Conservation (phyloP, 441 rosid species). For the Erodium texanum region DNA sequence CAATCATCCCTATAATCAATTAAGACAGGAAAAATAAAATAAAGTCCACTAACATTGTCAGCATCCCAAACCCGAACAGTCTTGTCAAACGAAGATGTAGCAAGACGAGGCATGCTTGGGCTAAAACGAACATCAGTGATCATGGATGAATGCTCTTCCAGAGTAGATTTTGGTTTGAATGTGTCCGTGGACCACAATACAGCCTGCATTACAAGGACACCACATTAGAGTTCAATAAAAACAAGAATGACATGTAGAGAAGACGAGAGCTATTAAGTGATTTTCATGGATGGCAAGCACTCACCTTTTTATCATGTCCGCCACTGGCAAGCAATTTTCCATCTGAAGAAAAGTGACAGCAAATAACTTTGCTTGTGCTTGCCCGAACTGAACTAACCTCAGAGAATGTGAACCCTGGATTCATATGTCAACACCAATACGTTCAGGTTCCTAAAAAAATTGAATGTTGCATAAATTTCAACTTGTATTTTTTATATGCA, state of each 20-base stretch:
- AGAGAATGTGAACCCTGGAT: constrained; percentile 57
- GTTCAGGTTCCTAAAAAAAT: no score
- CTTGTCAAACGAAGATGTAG: constrained; percentile 86
- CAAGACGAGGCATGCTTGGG: constrained; percentile 76
- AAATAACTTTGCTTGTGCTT: constrained; percentile 54
- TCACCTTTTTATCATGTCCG: constrained; percentile 82
- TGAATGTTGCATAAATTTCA: neutral
- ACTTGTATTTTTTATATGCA: neutral
- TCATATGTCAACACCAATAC: no score
- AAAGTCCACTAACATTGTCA: constrained; percentile 49
- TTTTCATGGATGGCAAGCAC: neutral
- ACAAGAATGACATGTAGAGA: neutral
- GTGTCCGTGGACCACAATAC: constrained; percentile 66
- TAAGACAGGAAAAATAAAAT: neutral
- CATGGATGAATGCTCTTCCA: constrained; percentile 65
- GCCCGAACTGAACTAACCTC: constrained; percentile 51
- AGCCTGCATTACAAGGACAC: constrained; percentile 42
- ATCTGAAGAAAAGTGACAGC: constrained; percentile 88
- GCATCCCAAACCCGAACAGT: constrained; percentile 94
- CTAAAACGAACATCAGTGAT: constrained; percentile 90
- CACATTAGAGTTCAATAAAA: constrained; percentile 4
- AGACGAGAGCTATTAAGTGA: neutral
- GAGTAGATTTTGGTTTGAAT: constrained; percentile 47
- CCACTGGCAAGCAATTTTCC: constrained; percentile 89
- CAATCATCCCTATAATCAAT: neutral